Percentiles rank a stretch among this genome's conserved stretches.
These are phyloP conservation scores for Boletus sp. DNA, from an alignment of 768 basidiomycete species.

Conservation along the genomic window DNA sequence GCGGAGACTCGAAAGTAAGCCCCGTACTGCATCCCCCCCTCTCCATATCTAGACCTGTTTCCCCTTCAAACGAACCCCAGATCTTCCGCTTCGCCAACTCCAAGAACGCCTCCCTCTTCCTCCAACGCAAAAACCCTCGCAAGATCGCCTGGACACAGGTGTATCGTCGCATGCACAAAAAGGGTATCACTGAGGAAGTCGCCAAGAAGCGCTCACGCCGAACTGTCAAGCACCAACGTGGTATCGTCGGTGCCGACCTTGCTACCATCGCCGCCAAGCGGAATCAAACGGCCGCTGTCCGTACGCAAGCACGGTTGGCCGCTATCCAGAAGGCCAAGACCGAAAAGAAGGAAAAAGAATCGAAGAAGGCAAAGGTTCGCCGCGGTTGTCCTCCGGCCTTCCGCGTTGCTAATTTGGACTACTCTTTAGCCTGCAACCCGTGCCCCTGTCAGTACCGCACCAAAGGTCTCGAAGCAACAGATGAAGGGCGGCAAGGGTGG, in stretches of 20 bases:
- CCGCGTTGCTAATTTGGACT: conserved; percentile 2
- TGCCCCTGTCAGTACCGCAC: conserved; percentile 51
- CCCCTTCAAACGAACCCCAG: conserved; percentile 35
- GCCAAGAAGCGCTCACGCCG: conserved; percentile 98
- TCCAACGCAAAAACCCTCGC: conserved; percentile 99
- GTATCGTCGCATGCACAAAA: conserved; percentile 98
- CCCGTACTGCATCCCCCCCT: not conserved
- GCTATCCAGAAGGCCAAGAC: conserved; percentile 94
- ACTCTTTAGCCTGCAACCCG: conserved; percentile 48
- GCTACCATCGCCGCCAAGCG: conserved; percentile 87
- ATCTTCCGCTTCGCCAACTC: conserved; percentile 93
- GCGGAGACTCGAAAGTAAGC: conserved; percentile 91
- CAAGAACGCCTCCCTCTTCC: conserved; percentile 95
- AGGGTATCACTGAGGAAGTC: conserved; percentile 98
- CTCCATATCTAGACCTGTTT: not conserved
- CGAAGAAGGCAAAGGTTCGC: conserved; percentile 78
- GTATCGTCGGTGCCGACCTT: conserved; percentile 96
- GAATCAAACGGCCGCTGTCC: conserved; percentile 85
- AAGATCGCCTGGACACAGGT: conserved; percentile 98
- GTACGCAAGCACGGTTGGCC: conserved; percentile 73
- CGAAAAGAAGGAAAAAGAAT: conserved; percentile 96
- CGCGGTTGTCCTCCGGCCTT: not conserved
- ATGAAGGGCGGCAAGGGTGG: conserved; percentile 89
- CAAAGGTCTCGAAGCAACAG: conserved; percentile 92
- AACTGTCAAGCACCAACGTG: conserved; percentile 97